A percentile compares a stretch with the other conserved stretches of the same genome.
Conservation (phyloP, 2,329 filamentous ascomycete genomes). For the Ophioceras dolichostomum region DNA sequence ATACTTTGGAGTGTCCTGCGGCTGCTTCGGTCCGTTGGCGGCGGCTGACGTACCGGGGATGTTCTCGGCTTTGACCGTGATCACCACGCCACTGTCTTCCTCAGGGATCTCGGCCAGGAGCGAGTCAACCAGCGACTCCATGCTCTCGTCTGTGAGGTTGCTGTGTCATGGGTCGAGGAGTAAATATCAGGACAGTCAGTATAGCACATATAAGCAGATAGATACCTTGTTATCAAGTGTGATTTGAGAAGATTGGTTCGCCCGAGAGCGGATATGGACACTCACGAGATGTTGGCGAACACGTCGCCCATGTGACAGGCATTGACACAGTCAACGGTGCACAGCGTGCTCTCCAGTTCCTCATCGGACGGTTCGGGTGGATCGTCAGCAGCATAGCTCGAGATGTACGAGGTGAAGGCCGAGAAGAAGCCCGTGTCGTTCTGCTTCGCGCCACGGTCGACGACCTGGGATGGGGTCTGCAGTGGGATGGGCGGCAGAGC, state of each 20-base stretch:
- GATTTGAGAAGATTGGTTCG: no score
- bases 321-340: slow-evolving; percentile 87
- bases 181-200: neutral
- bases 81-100: slow-evolving; percentile 63
- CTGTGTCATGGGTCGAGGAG: slow-evolving; percentile 16
- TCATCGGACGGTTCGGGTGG: slow-evolving; percentile 95
- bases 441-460: slow-evolving; percentile 71
- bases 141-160: slow-evolving; percentile 22
- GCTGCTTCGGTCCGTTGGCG: slow-evolving; percentile 46
- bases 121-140: slow-evolving; percentile 48
- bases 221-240: no score
- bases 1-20: slow-evolving; percentile 51
- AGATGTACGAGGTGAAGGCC: slow-evolving; percentile 90
- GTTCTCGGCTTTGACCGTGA: slow-evolving; percentile 80
- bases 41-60: slow-evolving; percentile 42
- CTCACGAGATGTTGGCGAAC: slow-evolving; percentile 70
- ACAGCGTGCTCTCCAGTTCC: slow-evolving; percentile 89
- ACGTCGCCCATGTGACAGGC: slow-evolving; percentile 77
- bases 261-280: no score
- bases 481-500: slow-evolving; percentile 74
- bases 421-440: slow-evolving; percentile 82
- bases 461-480: slow-evolving; percentile 82
- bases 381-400: slow-evolving; percentile 97
- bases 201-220: no score
- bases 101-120: slow-evolving; percentile 80